Evolutionary conservation across 2,329 filamentous ascomycete genomes (phyloP).

Genomic region (Bipolaris victoriae): DNA sequence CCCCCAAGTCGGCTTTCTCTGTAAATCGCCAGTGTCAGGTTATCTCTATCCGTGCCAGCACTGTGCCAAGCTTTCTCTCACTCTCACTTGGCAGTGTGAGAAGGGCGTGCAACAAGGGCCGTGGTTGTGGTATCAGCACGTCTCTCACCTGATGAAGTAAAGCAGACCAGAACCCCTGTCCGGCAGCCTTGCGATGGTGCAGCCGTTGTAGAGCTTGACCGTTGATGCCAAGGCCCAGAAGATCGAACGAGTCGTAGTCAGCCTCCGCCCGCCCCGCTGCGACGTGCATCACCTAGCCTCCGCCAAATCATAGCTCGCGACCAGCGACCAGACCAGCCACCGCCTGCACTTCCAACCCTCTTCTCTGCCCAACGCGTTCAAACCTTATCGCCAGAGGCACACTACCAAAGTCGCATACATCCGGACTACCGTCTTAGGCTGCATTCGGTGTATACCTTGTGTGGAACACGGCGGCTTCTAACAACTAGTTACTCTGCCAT

Average conservation of each 20-base stretch:
- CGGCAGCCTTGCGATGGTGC: slow-evolving; percentile 6
- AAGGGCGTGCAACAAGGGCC: too few relatives aligned
- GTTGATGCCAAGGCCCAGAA: slow-evolving; percentile 25
- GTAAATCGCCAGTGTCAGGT: not conserved
- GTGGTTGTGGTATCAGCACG: too few relatives aligned
- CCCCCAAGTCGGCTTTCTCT: slow-evolving; percentile 5
- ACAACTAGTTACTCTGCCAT: slow-evolving; percentile 1
- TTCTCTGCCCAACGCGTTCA: slow-evolving; percentile 21
- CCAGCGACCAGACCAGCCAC: slow-evolving; percentile 29
- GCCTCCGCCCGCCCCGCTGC: slow-evolving; percentile 19
- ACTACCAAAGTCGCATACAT: slow-evolving; percentile 4
- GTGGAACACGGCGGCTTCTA: not conserved
- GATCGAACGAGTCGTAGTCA: slow-evolving; percentile 5
- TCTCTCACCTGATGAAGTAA: not conserved
- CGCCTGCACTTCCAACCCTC: slow-evolving; percentile 19
- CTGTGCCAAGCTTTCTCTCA: not conserved
- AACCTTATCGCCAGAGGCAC: slow-evolving; percentile 16
- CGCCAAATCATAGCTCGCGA: slow-evolving; percentile 31
- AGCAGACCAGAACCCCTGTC: slow-evolving; percentile 6
- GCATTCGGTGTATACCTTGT: not conserved
- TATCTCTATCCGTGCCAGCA: not conserved
- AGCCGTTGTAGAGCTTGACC: slow-evolving; percentile 12
- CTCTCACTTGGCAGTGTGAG: not conserved
- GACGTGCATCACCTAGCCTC: slow-evolving; percentile 20
- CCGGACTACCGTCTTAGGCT: not conserved